A percentile compares a stretch with the other conserved stretches of the same genome.
Conservation (phyloP, 805 yeast genomes). For the Cyberlindnera subsufficiens region DNA sequence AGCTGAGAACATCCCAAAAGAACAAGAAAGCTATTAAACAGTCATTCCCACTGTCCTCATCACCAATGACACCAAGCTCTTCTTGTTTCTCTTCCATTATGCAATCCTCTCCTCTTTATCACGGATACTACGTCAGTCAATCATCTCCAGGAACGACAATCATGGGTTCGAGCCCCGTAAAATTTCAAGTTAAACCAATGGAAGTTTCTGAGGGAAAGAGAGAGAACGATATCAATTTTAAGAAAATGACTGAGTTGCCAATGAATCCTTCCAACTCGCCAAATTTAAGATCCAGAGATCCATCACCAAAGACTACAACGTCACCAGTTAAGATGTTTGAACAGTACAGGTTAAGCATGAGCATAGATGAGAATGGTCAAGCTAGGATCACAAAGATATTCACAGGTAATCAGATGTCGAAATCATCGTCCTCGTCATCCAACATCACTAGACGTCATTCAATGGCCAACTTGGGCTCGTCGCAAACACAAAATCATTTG, state of each 20-base stretch:
- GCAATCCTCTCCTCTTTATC: constrained; percentile 25
- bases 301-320: background rate
- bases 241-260: constrained; percentile 10
- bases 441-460: constrained; percentile 20
- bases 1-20: constrained; percentile 1
- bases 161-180: constrained; percentile 20
- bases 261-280: constrained; percentile 20
- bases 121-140: constrained; percentile 22
- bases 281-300: constrained; percentile 4
- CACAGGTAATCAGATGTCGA: background rate
- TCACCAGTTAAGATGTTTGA: background rate
- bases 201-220: constrained; percentile 10
- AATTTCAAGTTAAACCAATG: constrained; percentile 21
- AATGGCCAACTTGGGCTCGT: constrained; percentile 4
- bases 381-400: constrained; percentile 17
- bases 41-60: constrained; percentile 9
- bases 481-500: background rate
- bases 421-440: constrained; percentile 1
- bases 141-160: constrained; percentile 18
- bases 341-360: constrained; percentile 13
- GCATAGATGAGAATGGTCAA: constrained; percentile 23
- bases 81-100: constrained; percentile 25
- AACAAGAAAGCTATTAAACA: background rate
- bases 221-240: background rate
- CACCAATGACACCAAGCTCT: constrained; percentile 23